Conservation (phyloP, 805 yeast genomes). For the Pichia cephalocereana region DNA sequence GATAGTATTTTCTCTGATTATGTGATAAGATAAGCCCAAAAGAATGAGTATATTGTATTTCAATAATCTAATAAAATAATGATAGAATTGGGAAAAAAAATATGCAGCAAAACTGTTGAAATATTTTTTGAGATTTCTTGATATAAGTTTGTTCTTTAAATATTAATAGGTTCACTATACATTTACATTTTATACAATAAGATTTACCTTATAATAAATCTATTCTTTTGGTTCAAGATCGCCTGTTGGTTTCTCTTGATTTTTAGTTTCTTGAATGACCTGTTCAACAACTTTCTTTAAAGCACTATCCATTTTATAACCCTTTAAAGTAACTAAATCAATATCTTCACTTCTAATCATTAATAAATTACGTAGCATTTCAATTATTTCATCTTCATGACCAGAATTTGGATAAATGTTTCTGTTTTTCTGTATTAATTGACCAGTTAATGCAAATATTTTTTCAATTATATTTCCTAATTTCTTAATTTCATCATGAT, state of each 20-base stretch:
- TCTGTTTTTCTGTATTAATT: constrained; percentile 17
- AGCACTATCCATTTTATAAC: constrained; percentile 19
- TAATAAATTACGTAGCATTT: constrained; percentile 25
- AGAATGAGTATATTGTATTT: too few relatives aligned
- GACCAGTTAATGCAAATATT: constrained; percentile 20
- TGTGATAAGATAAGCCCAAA: too few relatives aligned
- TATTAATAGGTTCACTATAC: too few relatives aligned
- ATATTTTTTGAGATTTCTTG: too few relatives aligned
- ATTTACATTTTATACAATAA: not conserved
- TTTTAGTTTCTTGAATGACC: constrained; percentile 1
- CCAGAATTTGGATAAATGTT: constrained; percentile 10
- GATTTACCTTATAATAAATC: not conserved
- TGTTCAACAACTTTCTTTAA: constrained; percentile 15
- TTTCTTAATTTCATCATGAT: constrained; percentile 21
- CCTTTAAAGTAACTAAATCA: constrained; percentile 16
- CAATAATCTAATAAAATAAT: too few relatives aligned
- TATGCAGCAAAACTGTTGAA: too few relatives aligned
- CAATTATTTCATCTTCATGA: constrained; percentile 26
- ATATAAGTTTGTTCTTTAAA: too few relatives aligned
- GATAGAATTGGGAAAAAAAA: too few relatives aligned
- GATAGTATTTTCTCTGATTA: too few relatives aligned
- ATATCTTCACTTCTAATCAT: constrained; percentile 21
- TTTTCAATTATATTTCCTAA: constrained; percentile 19
- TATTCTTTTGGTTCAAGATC: not conserved
- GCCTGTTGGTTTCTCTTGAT: not conserved